phyloP scores from a whole-genome alignment of 257 asterid species.

The Phtheirospermum japonicum region DNA sequence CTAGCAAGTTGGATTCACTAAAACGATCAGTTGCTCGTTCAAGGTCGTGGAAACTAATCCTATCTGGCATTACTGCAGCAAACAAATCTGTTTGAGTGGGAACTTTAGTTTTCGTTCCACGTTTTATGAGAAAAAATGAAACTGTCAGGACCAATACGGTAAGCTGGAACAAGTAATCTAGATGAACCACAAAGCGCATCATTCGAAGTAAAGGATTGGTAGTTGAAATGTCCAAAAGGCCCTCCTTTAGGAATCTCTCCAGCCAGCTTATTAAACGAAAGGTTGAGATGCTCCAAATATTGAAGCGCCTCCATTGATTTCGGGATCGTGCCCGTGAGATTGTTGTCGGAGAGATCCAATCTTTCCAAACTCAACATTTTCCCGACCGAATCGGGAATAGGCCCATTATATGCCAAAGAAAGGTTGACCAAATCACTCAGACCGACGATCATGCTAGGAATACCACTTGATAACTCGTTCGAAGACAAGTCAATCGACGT shows the following conservation, averaged over 20 bases:
- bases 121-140: slow-evolving; percentile 13
- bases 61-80: slow-evolving; percentile 11
- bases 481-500: slow-evolving; percentile 29
- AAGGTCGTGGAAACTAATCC: slow-evolving; percentile 31
- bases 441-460: slow-evolving; percentile 33
- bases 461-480: slow-evolving; percentile 33
- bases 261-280: slow-evolving; percentile 21
- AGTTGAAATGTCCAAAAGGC: slow-evolving; percentile 23
- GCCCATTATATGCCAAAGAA: slow-evolving; percentile 38
- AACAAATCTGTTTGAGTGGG: neutral
- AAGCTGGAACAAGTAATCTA: slow-evolving; percentile 8
- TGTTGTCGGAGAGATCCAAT: slow-evolving; percentile 37
- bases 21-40: slow-evolving; percentile 43
- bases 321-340: slow-evolving; percentile 36
- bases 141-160: slow-evolving; percentile 13
- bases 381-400: slow-evolving; percentile 31
- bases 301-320: slow-evolving; percentile 26
- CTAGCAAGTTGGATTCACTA: slow-evolving; percentile 36
- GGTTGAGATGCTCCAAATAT: slow-evolving; percentile 21
- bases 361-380: slow-evolving; percentile 28
- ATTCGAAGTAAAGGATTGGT: slow-evolving; percentile 24
- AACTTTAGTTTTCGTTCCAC: neutral
- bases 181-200: slow-evolving; percentile 19
- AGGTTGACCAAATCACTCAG: slow-evolving; percentile 24
- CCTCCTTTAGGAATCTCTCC: slow-evolving; percentile 27